Evolutionary conservation across 106 monocot genomes (phyloP).

Genomic region (Phalaenopsis equestris): DNA sequence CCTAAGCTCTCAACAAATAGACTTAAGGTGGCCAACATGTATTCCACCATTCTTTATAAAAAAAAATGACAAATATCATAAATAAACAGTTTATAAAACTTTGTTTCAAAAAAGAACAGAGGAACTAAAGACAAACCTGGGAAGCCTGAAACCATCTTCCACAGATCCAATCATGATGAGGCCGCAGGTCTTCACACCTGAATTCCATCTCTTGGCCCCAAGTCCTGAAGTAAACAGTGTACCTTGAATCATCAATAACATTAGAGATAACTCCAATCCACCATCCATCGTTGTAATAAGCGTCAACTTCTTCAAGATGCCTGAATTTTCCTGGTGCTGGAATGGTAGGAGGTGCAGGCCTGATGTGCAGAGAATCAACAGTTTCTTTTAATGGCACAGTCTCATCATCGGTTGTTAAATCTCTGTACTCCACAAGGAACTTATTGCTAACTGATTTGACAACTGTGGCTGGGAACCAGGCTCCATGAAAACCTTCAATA

Average conservation of each 20-base stretch:
- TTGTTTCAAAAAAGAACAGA: not conserved
- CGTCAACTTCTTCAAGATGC: slow-evolving; percentile 79
- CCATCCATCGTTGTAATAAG: slow-evolving; percentile 68
- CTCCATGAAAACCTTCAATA: slow-evolving; percentile 69
- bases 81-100: too few species aligned
- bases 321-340: slow-evolving; percentile 21
- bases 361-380: slow-evolving; percentile 51
- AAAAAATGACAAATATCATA: too few species aligned
- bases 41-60: too few species aligned
- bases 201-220: slow-evolving; percentile 58
- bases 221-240: slow-evolving; percentile 70
- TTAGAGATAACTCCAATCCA: slow-evolving; percentile 81
- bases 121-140: slow-evolving; percentile 10
- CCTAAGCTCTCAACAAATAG: too few species aligned
- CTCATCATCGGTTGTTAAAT: slow-evolving; percentile 58
- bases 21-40: too few species aligned
- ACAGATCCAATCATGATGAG: slow-evolving; percentile 62
- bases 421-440: slow-evolving; percentile 48
- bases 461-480: slow-evolving; percentile 59
- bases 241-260: slow-evolving; percentile 30
- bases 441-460: slow-evolving; percentile 22
- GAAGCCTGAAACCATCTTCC: slow-evolving; percentile 59
- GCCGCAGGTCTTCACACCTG: slow-evolving; percentile 39
- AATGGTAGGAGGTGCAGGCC: slow-evolving; percentile 41
- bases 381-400: slow-evolving; percentile 40